Conservation (phyloP, 257 asterid genomes). For the Solanum rostratum region DNA sequence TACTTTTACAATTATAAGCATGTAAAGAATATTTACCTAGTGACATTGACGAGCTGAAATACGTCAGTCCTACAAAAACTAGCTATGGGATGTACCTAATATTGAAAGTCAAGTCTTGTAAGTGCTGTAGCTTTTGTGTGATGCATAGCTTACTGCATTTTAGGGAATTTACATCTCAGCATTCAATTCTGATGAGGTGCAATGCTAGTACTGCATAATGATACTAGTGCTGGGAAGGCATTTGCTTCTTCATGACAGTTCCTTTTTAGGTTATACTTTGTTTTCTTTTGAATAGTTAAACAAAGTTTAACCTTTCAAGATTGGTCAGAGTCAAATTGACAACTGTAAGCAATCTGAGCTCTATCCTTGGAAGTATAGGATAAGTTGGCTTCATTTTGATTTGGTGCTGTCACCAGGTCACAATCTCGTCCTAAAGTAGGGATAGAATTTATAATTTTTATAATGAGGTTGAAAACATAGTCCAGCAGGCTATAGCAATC, state of each 20-base stretch:
- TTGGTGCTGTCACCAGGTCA: neutral
- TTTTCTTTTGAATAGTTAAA: neutral
- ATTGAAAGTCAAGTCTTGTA: neutral
- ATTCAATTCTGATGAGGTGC: neutral
- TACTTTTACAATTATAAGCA: neutral
- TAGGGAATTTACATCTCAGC: neutral
- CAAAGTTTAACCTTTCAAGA: neutral
- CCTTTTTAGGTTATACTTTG: neutral
- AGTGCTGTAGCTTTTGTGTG: neutral
- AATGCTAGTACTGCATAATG: neutral
- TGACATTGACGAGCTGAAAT: neutral
- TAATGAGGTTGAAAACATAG: neutral
- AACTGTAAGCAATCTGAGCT: neutral
- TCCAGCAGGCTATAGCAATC: neutral
- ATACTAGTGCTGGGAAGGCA: neutral
- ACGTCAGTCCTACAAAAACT: neutral
- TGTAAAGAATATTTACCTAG: neutral
- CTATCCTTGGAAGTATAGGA: neutral
- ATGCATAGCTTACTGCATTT: neutral
- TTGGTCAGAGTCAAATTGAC: neutral
- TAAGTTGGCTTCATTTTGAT: neutral
- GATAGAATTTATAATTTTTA: neutral
- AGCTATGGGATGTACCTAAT: neutral
- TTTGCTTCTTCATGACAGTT: neutral
- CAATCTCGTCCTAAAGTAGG: neutral